Evolutionary conservation across 768 basidiomycete genomes (phyloP).

Genomic region (Tricholoma saponaceum): DNA sequence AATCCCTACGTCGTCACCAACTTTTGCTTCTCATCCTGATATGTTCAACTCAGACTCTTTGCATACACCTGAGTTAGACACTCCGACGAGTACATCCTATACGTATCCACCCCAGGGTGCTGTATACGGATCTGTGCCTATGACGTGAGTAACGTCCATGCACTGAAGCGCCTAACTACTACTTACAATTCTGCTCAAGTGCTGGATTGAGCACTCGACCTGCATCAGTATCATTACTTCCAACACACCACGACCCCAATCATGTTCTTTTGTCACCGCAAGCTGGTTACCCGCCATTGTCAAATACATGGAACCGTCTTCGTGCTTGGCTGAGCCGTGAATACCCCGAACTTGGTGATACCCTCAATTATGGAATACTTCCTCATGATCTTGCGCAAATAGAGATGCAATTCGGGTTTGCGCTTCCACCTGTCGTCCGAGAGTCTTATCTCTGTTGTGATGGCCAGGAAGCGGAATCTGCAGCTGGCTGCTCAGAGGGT

Average conservation of each 20-base stretch:
- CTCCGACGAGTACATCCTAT: conserved; percentile 48
- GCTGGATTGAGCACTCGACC: conserved; percentile 43
- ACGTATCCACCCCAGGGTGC: conserved; percentile 75
- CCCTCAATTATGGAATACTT: conserved; percentile 87
- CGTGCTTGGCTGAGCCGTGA: conserved; percentile 77
- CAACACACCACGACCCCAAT: conserved; percentile 56
- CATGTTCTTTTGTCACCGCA: conserved; percentile 41
- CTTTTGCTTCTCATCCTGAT: conserved; percentile 48
- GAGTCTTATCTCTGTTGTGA: conserved; percentile 88
- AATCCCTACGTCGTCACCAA: conserved; percentile 70
- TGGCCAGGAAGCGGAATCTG: conserved; percentile 90
- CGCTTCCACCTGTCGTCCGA: conserved; percentile 81
- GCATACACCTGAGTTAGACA: conserved; percentile 43
- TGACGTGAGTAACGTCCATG: conserved; percentile 39
- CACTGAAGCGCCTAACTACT: conserved; percentile 14
- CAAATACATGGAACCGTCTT: conserved; percentile 80
- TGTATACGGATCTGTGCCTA: conserved; percentile 58
- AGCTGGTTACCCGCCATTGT: conserved; percentile 68
- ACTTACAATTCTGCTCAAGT: conserved; percentile 11
- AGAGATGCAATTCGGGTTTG: conserved; percentile 80
- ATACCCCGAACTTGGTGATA: conserved; percentile 94
- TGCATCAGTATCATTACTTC: conserved; percentile 53
- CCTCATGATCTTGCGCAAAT: conserved; percentile 76
- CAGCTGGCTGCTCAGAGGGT: conserved; percentile 85
- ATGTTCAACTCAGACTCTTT: conserved; percentile 55